Base-by-base conservation (phyloP, 2,329 filamentous ascomycete genomes). In the Acephala macrosclerotiorum region DNA sequence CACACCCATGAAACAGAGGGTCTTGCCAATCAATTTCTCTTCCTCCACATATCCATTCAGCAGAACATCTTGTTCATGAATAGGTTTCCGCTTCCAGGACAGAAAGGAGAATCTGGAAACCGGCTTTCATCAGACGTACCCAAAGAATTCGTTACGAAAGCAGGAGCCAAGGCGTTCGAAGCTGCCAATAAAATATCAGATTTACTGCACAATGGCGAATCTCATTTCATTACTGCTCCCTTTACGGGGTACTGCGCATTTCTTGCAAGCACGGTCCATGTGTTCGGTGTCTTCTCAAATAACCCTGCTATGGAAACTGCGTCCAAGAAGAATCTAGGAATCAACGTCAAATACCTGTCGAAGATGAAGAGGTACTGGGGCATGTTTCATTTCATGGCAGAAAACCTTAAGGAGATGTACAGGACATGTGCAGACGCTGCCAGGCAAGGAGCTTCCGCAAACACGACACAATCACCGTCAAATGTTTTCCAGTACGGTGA, bases 351-450 rank as follows among this genome's bases (percentile, higher is more conserved):
- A 74, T 98, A 96, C 73, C 81, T 99, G 53, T 91, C 91, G 62
- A 96, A 93, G 79, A 97, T 98, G 92, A 97, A 97, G 82, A 92
- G 92, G 66, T 94, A 96, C 74, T 99, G 96, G 96, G 96, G 95
- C 66, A 97, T 97, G 91, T 97, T 98, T 76, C 93, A 97, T 76
- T 97, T 94, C 80, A 94, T 98, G 86, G 91, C 93, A 0, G 94
- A 98, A 76, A 96, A 95, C 74, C 85, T 97, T 40, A 94, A 96
- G 66, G 91, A 95, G 62, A 89, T 96, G 67, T 99, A 97, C 76
- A 88, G 91, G 60, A 87, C 89, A 57, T 95, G 94, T 72, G 90
- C 94, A 18, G 94, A 97, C 77, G 90, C 91, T n/a, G 88, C 90
- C 35, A 84, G 90, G 61, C 87, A 88, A 71, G 92, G 92, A 11